A percentile compares a stretch with the other conserved stretches of the same genome.
Evolutionary conservation across 331 rosid genomes (phyloP).

Genomic region (Pyrus hybrid): DNA sequence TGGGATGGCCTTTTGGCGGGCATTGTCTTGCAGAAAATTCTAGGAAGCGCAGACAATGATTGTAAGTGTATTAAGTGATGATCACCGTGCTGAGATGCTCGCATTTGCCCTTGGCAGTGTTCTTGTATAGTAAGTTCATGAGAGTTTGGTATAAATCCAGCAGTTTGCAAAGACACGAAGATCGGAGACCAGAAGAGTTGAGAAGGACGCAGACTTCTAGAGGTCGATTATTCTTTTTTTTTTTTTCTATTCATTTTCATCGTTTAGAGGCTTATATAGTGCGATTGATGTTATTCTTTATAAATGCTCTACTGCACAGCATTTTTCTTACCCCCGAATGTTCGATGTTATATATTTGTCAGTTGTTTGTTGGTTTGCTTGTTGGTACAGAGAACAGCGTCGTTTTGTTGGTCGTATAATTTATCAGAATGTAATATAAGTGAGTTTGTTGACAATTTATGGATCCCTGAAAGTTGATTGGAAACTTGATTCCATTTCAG

Average conservation of each 20-base stretch:
- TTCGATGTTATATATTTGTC: background rate
- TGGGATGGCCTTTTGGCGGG: background rate
- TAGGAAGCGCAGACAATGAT: background rate
- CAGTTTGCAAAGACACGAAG: conserved; percentile 19
- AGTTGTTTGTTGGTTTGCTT: background rate
- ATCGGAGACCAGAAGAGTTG: background rate
- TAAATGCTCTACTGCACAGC: background rate
- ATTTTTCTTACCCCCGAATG: background rate
- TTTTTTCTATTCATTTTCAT: conserved; percentile 17
- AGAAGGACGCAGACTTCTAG: conserved; percentile 9
- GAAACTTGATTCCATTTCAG: background rate
- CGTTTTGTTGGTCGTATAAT: background rate
- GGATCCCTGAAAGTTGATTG: background rate
- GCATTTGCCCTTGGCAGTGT: conserved; percentile 6
- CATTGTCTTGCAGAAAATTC: conserved; percentile 7
- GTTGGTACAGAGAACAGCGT: background rate
- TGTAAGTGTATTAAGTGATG: too few species aligned
- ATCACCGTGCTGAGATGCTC: conserved; percentile 17
- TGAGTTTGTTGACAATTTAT: background rate
- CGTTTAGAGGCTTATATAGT: background rate
- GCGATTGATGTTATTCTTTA: conserved; percentile 3
- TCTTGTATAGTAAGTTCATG: conserved; percentile 10
- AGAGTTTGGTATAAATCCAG: conserved; percentile 12
- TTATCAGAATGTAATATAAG: background rate
- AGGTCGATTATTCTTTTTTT: conserved; percentile 25